Percentiles rank a stretch among this genome's conserved stretches.
Evolutionary conservation across 768 basidiomycete species (phyloP).

Genomic region (Myochromella boudieri): DNA sequence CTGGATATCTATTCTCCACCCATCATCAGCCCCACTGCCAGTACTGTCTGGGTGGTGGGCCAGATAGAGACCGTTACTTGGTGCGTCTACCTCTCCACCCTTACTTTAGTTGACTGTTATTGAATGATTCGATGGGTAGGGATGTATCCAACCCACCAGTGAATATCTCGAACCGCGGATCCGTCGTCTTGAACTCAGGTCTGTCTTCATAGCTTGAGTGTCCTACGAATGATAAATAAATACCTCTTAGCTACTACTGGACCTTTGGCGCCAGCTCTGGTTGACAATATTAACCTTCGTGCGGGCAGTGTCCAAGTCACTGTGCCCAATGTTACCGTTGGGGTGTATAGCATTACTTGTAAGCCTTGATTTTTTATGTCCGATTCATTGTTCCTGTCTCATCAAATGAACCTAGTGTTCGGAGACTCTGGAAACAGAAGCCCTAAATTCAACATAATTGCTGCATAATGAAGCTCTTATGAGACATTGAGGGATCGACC

Average conservation of each 20-base stretch:
- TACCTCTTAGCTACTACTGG: not conserved
- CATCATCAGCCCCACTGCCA: slow-evolving; percentile 25
- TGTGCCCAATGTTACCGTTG: slow-evolving; percentile 30
- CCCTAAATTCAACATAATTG: slow-evolving; percentile 35
- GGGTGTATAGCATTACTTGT: slow-evolving; percentile 43
- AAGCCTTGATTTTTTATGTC: slow-evolving; percentile 15
- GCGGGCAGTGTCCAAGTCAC: slow-evolving; percentile 32
- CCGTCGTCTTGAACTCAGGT: slow-evolving; percentile 29
- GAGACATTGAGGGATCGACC: too few species aligned
- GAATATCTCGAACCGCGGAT: slow-evolving; percentile 38
- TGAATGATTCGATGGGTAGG: too few species aligned
- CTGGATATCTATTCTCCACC: slow-evolving; percentile 28
- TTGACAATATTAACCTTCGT: slow-evolving; percentile 32
- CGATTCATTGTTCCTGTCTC: not conserved
- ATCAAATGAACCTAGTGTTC: slow-evolving; percentile 43
- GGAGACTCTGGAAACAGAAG: slow-evolving; percentile 51
- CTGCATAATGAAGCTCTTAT: not conserved
- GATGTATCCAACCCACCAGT: slow-evolving; percentile 36
- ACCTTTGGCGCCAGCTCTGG: slow-evolving; percentile 21
- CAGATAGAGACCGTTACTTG: slow-evolving; percentile 25
- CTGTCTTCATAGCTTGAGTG: slow-evolving; percentile 4
- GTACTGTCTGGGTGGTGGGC: slow-evolving; percentile 27
- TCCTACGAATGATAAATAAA: not conserved
- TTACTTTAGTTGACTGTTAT: not conserved
- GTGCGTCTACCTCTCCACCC: slow-evolving; percentile 14